Conservation (phyloP, 1,284 basidiomycete species). For the Ustilago trichophora region DNA sequence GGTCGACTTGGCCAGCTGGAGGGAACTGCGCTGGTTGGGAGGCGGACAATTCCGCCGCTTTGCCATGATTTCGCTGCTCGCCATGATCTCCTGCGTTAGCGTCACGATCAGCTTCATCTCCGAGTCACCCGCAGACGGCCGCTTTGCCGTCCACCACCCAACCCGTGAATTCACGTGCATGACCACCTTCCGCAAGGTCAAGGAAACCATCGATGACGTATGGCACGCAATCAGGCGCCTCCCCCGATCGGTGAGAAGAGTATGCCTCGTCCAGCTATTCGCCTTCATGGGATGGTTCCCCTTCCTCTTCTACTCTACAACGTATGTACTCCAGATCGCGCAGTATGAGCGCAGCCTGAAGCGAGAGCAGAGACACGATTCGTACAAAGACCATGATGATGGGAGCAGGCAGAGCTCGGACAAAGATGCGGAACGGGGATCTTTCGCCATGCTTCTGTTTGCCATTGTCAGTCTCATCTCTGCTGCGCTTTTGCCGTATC, state of each 20-base stretch:
- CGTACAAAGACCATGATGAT: too few species aligned
- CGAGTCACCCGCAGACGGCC: slow-evolving; percentile 22
- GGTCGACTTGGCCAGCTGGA: slow-evolving; percentile 79
- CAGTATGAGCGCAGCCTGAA: slow-evolving; percentile 76
- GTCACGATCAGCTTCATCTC: slow-evolving; percentile 84
- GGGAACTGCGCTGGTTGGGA: slow-evolving; percentile 81
- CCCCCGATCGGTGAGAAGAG: slow-evolving; percentile 69
- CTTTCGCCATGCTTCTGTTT: slow-evolving; percentile 62
- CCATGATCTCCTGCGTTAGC: slow-evolving; percentile 82
- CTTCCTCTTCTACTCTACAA: slow-evolving; percentile 73
- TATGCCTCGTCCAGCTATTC: slow-evolving; percentile 80
- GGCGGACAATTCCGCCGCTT: slow-evolving; percentile 96
- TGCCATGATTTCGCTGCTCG: slow-evolving; percentile 82
- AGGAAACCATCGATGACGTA: slow-evolving; percentile 35
- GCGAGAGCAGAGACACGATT: slow-evolving; percentile 47
- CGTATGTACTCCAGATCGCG: slow-evolving; percentile 88
- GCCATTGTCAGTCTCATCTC: slow-evolving; percentile 52
- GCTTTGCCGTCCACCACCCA: too few species aligned
- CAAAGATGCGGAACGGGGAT: slow-evolving; percentile 52
- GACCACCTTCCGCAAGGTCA: too few species aligned
- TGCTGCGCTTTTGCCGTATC: slow-evolving; percentile 50
- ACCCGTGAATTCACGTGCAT: too few species aligned
- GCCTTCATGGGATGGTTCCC: slow-evolving; percentile 84
- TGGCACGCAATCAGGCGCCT: slow-evolving; percentile 51
- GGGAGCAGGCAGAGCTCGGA: slow-evolving; percentile 34